Percentiles rank a stretch among this genome's conserved stretches.
These are phyloP conservation scores for Rauvolfia tetraphylla DNA, from an alignment of 257 asterid genomes.

Conservation along the genomic window DNA sequence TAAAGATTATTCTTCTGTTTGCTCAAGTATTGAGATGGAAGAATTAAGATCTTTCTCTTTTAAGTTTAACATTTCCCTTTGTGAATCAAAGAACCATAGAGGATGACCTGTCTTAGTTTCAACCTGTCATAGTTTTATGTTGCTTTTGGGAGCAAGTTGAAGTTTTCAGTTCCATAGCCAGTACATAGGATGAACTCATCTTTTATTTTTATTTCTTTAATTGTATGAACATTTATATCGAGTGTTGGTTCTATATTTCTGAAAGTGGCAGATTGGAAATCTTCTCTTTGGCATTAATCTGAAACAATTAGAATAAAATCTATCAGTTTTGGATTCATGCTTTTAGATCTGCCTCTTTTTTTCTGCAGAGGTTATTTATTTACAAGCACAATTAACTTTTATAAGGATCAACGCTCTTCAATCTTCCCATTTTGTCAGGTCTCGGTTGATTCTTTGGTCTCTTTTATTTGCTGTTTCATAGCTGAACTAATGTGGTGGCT, in stretches of 20 bases:
- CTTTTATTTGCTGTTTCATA: background rate
- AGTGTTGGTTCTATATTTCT: background rate
- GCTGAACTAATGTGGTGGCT: background rate
- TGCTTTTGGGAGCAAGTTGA: background rate
- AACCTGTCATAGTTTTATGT: too few species aligned
- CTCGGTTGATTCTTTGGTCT: background rate
- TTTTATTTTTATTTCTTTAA: background rate
- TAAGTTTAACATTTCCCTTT: background rate
- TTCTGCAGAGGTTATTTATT: background rate
- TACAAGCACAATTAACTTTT: background rate
- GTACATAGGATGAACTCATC: background rate
- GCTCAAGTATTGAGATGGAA: background rate
- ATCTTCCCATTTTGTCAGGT: background rate
- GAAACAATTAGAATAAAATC: too few species aligned
- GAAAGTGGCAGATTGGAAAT: background rate
- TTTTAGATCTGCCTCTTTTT: background rate
- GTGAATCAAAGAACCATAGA: background rate
- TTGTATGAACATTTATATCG: background rate
- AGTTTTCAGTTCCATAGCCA: background rate
- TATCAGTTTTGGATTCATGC: background rate
- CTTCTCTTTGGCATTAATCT: background rate
- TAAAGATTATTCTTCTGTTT: background rate
- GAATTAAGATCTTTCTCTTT: too few species aligned
- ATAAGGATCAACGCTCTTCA: background rate
- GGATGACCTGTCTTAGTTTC: too few species aligned